Evolutionary conservation across 164 flowering plant species (phyloP), one percentile per base, ranked within the genome.

Genomic region (Malania oleifera): DNA sequence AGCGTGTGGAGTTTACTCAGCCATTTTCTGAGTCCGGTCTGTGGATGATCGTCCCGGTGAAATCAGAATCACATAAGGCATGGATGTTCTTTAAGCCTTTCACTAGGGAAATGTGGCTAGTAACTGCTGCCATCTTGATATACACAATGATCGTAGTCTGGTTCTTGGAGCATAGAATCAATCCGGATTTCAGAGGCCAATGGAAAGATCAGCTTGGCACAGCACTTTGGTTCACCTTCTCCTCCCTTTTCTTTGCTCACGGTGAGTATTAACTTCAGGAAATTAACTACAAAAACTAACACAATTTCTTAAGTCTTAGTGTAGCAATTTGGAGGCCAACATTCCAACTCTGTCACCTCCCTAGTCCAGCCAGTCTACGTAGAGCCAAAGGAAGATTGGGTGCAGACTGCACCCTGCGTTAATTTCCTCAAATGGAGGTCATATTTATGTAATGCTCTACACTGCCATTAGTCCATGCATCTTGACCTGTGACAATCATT

Each of bases 161-260:
- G 83, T 60, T 79, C 57, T 48, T 83, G 64, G 89, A 83, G 67
- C 80, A 65, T 5, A 61, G 52, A 31, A n/a, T 55, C 12, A 83
- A 80, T 60, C 74, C 69, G 4, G 74, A 68, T 4, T 84, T 80
- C 48, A 39, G 63, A 41, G 89, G 87, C 37, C 41, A 75, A 0
- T 55, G 63, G 76, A 63, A 67, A 26, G 44, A 60, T 25, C 87
- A 83, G 66, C 57, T 81, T 6, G 65, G 74, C 24, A 79, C 80
- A 1, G 54, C 79, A 7, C 63, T 82, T 45, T 83, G 80, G 81
- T 83, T 82, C 68, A 69, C 84, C 52, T 75, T 75, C 67, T 67
- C 81, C 22, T 77, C 84, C 15, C 67, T 81, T 34, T 80, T 81
- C 73, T 81, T 74, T 45, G 74, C 86, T 28, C 88, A 85, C 41